Percentiles rank a stretch among this genome's conserved stretches.
These are phyloP conservation scores for Psilocybe azurescens DNA, from an alignment of 768 basidiomycete species.

Conservation along the genomic window DNA sequence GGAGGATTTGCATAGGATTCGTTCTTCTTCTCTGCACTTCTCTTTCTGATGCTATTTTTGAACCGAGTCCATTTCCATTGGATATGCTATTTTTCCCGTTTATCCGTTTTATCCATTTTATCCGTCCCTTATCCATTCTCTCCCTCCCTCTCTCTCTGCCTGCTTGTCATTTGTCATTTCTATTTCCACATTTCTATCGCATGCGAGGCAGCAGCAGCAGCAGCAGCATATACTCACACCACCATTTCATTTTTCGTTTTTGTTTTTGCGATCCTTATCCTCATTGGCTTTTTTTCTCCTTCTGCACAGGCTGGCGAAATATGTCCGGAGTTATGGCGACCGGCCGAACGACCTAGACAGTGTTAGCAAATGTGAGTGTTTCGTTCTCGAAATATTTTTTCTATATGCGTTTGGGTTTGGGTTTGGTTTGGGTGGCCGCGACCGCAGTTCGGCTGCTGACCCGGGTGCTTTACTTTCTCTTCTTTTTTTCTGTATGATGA, in stretches of 20 bases:
- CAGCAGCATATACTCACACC: no score
- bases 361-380: constrained; percentile 68
- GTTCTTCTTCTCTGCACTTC: neutral
- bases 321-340: constrained; percentile 76
- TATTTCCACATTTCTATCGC: no score
- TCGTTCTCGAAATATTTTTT: neutral
- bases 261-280: neutral
- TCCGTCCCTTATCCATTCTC: no score
- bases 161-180: no score
- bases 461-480: neutral
- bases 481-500: no score
- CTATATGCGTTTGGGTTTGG: neutral
- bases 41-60: neutral
- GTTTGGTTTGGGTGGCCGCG: no score
- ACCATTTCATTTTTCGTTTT: no score
- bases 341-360: constrained; percentile 72
- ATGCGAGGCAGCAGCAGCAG: no score
- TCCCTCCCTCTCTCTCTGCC: no score
- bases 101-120: no score
- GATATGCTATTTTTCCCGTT: no score
- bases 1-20: neutral
- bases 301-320: constrained; percentile 59
- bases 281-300: neutral
- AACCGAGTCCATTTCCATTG: neutral
- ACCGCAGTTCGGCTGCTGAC: neutral